Percentiles rank a stretch among this genome's conserved stretches.
Conservation (phyloP, 2,329 filamentous ascomycete genomes). For the Furcasterigmium sp. region DNA sequence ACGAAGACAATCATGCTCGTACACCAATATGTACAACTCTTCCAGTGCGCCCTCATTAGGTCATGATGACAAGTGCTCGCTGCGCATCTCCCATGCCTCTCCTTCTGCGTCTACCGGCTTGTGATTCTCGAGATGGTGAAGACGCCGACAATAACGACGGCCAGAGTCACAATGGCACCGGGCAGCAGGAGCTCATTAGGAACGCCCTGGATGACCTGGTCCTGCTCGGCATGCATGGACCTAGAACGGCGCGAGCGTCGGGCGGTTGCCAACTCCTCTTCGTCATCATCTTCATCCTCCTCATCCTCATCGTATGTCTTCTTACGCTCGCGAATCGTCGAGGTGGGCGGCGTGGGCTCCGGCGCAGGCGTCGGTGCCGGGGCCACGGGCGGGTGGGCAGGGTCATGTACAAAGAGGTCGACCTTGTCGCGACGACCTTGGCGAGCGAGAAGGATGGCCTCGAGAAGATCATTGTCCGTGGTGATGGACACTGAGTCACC, state of each 20-base stretch:
- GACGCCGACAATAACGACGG: slow-evolving; percentile 87
- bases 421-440: slow-evolving; percentile 82
- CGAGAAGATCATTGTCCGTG: slow-evolving; percentile 85
- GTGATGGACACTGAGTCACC: slow-evolving; percentile 96
- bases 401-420: slow-evolving; percentile 93
- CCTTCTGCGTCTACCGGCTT: slow-evolving; percentile 35
- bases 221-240: slow-evolving; percentile 41
- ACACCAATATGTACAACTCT: slow-evolving; percentile 21
- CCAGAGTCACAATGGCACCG: slow-evolving; percentile 90
- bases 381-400: slow-evolving; percentile 77
- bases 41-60: slow-evolving; percentile 24
- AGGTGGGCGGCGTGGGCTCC: slow-evolving; percentile 41
- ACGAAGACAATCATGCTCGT: slow-evolving; percentile 12
- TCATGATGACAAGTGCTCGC: slow-evolving; percentile 21
- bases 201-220: slow-evolving; percentile 83
- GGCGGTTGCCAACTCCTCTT: slow-evolving; percentile 39
- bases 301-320: slow-evolving; percentile 45
- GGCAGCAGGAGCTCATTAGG: slow-evolving; percentile 92
- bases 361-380: slow-evolving; percentile 43
- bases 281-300: slow-evolving; percentile 48
- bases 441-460: slow-evolving; percentile 81
- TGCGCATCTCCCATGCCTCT: slow-evolving; percentile 4
- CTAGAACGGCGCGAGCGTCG: slow-evolving; percentile 38
- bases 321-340: slow-evolving; percentile 47
- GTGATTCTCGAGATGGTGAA: slow-evolving; percentile 77